These are phyloP conservation scores for Stevia rebaudiana DNA, from an alignment of 140 eudicot genomes.

Conservation along the genomic window DNA sequence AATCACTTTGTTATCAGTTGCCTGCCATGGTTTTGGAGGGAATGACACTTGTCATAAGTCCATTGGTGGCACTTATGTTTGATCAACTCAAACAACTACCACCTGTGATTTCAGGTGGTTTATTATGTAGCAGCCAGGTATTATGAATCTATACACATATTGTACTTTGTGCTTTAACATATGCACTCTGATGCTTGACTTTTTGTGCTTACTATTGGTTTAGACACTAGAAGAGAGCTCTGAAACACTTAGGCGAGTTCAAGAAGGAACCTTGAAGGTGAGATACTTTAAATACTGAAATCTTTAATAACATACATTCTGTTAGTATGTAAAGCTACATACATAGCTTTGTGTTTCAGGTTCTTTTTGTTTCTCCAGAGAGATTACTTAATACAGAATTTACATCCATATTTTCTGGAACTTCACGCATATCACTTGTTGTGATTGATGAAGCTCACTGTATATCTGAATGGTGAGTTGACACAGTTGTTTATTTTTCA, in stretches of 20 bases:
- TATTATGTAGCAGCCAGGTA: conserved; percentile 80
- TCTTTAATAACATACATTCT: conserved; percentile 4
- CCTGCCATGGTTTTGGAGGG: conserved; percentile 80
- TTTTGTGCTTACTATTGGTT: conserved; percentile 15
- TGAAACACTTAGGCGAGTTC: conserved; percentile 53
- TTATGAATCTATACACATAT: not conserved
- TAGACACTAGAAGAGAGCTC: conserved; percentile 74
- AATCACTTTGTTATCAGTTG: conserved; percentile 90
- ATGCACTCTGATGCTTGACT: conserved; percentile 9
- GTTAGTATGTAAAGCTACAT: not conserved
- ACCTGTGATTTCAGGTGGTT: conserved; percentile 63
- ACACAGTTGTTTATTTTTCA: conserved; percentile 6
- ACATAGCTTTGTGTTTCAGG: conserved; percentile 46
- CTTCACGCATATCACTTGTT: conserved; percentile 57
- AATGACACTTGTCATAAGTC: conserved; percentile 85
- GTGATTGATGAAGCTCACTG: conserved; percentile 99
- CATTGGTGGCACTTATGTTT: conserved; percentile 85
- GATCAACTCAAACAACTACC: conserved; percentile 91
- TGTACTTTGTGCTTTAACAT: conserved; percentile 8
- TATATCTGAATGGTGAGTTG: conserved; percentile 90
- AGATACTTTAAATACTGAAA: not conserved
- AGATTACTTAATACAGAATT: conserved; percentile 85
- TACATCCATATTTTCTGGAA: conserved; percentile 53
- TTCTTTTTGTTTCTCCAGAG: conserved; percentile 94
- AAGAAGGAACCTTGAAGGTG: conserved; percentile 78